Evolutionary conservation across 2,329 filamentous ascomycete species (phyloP), one percentile per base, ranked within the genome.

Genomic region (Herpotrichia juniperi): DNA sequence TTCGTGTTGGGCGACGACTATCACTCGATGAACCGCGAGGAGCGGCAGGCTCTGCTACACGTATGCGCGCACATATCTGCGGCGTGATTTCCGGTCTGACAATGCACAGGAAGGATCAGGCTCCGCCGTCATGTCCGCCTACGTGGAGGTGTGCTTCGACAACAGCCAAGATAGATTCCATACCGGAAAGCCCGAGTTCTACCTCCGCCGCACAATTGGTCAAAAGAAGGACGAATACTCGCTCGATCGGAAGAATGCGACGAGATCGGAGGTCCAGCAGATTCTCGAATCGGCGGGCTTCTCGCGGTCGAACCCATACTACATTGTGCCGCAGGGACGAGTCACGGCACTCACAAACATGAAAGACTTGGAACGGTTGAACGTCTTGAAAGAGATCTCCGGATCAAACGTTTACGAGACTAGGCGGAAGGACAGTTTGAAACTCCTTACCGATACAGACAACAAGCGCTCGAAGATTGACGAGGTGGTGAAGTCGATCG

Each of bases 141-240:
- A 97, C 67, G 96, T 99, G 53, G 94, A 99, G 76, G 91, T 99
- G 67, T 96, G 97, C 61, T 99, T 99, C 75, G 94, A 99, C 82
- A 99, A 99, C 72, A 90, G 85, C 65, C 93, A 99, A 72, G 91
- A 96, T 64, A 90, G 94, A 64, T 97, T 99, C 68, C 92, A 92
- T 30, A 97, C 92, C 9, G 91, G 91, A 62, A 94, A 91, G 69
- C 88, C 92, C 54, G 93, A 99, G 73, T 86, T 97, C 42, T 87
- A 94, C 35, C 79, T 99, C 52, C 89, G 96, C 56, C 89, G 94
- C 39, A 97, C 94, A 0, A 99, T 99, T 73, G 94, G 93, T 46
- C 82, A 93, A 58, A 97, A 99, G 77, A 99, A 99, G 77, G 94
- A 99, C 72, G 94, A 99, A 78, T 99, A 97, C 74, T 96, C 93